Conservation (phyloP, 2,329 filamentous ascomycete genomes). For the Ophiostoma sp. region DNA sequence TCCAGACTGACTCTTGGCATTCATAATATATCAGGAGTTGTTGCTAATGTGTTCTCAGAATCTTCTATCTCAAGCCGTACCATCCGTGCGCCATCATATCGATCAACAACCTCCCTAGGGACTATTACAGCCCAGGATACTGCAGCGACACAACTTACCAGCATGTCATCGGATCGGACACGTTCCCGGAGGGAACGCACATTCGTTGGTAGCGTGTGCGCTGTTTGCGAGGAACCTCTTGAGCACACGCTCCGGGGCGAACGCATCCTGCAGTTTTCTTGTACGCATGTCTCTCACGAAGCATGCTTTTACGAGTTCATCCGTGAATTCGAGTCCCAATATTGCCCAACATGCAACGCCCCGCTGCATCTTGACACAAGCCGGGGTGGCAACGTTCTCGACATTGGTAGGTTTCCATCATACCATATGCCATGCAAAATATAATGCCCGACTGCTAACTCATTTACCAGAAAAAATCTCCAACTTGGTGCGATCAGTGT, state of each 20-base stretch:
- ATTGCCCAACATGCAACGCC: constrained; percentile 89
- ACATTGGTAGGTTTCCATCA: constrained; percentile 61
- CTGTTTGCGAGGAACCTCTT: constrained; percentile 91
- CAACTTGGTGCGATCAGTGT: constrained; percentile 80
- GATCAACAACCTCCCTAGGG: constrained; percentile 36
- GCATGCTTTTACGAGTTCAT: constrained; percentile 99
- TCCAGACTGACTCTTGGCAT: neutral
- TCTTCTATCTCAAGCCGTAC: constrained; percentile 31
- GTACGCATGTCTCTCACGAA: constrained; percentile 94
- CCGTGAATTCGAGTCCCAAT: constrained; percentile 86
- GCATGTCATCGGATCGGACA: constrained; percentile 69
- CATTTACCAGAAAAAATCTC: constrained; percentile 75
- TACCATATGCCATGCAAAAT: no score
- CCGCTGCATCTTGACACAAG: constrained; percentile 88
- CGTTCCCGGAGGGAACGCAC: constrained; percentile 83
- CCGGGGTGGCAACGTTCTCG: constrained; percentile 83
- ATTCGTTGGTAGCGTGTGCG: constrained; percentile 90
- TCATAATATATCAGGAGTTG: no score
- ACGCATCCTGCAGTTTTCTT: constrained; percentile 90
- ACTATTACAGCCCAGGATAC: constrained; percentile 37
- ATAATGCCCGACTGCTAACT: neutral
- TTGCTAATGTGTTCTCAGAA: constrained; percentile 5
- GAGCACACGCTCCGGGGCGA: constrained; percentile 94
- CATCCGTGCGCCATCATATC: constrained; percentile 37
- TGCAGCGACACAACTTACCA: constrained; percentile 44